Base-by-base conservation (phyloP, 1,139 yeast genomes). In the Debaryomycetaceae sp. region DNA sequence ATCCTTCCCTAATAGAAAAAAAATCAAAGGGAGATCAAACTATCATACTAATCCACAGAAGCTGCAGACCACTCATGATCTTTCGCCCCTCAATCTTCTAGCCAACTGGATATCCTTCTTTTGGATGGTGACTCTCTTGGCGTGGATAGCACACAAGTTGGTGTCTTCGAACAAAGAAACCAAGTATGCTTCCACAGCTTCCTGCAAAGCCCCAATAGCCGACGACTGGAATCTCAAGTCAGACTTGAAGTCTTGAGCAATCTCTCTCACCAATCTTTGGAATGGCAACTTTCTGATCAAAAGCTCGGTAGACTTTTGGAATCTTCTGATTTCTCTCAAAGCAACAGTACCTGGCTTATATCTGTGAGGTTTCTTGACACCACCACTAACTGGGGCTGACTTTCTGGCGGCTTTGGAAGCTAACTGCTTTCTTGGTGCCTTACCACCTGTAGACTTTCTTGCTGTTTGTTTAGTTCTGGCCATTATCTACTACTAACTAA, bases 261-360 rank as follows among this genome's bases (percentile, higher is more conserved):
- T 65, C 61, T 73, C 70, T 67, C 76, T 67, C 37, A 72, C 76
- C 59, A 73, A 71, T 55, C 75, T 67, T 50, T 71, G 74, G 63
- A 69, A 66, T 19, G 78, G 78, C 54, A 72, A 71, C 59, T 72
- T 72, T 70, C 78, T 71, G 55, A 72, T 72, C 60, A 72, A 70
- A 41, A 72, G 67, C 53, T 72, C 78, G 43, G 78, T 72, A 17
- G 77, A 72, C 57, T 72, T 72, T 59, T 72, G 78, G 59, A 72
- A 72, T 65, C 77, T 68, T 69, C 78, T 69, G 51, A 72, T 72
- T 69, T 72, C 77, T 70, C 78, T 70, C 63, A 72, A 70, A 41
- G 78, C 78, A 48, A 72, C 78, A 50, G 78, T 72, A 70, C 78
- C 77, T 53, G 78, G 78, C 70, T 72, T 72, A 63, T 71, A 72